phyloP scores from a whole-genome alignment of 2,329 filamentous ascomycete genomes.

The Fusarium pseudoanthophilum region DNA sequence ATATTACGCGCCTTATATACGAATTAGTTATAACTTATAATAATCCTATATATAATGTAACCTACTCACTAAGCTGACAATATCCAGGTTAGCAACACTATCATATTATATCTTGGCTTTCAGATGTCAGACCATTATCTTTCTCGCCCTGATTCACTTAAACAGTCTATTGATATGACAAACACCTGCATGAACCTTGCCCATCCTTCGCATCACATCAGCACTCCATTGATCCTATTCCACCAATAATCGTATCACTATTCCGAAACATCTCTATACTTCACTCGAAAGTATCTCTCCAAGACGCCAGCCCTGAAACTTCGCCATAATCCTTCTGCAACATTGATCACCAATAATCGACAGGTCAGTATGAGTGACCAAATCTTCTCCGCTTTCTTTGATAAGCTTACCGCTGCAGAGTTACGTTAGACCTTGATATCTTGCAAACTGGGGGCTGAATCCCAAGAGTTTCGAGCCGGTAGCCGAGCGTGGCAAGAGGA shows the following conservation, averaged over 20 bases:
- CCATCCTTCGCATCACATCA: not conserved
- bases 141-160: not conserved
- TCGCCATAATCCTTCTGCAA: conserved; percentile 1
- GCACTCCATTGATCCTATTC: not conserved
- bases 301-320: not conserved
- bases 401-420: not conserved
- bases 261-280: not conserved
- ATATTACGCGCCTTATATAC: no score
- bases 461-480: not conserved
- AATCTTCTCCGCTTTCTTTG: not conserved
- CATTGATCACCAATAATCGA: not conserved
- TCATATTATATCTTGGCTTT: not conserved
- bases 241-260: not conserved
- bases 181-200: not conserved
- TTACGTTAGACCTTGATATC: not conserved
- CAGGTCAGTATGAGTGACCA: not conserved
- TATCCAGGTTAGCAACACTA: not conserved
- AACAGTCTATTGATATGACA: not conserved
- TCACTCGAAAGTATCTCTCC: not conserved
- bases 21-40: rapidly evolving
- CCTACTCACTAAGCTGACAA: no score
- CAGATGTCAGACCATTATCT: not conserved
- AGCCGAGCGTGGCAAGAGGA: not conserved
- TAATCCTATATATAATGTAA: rapidly evolving
- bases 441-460: not conserved